Evolutionary conservation across 352 stramenopile species (phyloP).

Genomic region (Phytophthora multivora): DNA sequence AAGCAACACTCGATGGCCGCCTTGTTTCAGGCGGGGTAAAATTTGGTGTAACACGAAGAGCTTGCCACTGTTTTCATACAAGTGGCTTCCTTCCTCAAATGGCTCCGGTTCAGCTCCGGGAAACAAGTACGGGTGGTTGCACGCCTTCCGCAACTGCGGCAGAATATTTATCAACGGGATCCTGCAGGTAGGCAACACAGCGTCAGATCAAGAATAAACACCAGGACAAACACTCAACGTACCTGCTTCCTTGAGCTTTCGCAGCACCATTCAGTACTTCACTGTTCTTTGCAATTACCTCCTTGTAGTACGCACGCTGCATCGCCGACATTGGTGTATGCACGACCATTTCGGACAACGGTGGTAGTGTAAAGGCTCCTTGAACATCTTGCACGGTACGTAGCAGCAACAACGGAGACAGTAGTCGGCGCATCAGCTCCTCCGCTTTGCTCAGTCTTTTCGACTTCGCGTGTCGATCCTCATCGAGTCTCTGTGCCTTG

Average conservation of each 20-base stretch:
- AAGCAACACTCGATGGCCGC: slow-evolving; percentile 87
- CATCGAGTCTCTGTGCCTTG: slow-evolving; percentile 56
- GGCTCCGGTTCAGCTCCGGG: slow-evolving; percentile 72
- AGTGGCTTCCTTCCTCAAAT: slow-evolving; percentile 71
- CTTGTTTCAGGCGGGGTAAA: slow-evolving; percentile 71
- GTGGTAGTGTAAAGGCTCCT: slow-evolving; percentile 66
- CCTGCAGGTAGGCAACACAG: slow-evolving; percentile 26
- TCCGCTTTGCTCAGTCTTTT: slow-evolving; percentile 38
- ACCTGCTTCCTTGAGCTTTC: slow-evolving; percentile 32
- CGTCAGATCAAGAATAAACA: slow-evolving; percentile 3
- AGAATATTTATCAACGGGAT: slow-evolving; percentile 96
- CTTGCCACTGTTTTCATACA: slow-evolving; percentile 83
- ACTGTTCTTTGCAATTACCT: slow-evolving; percentile 72
- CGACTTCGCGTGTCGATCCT: slow-evolving; percentile 23
- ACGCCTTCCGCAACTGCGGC: slow-evolving; percentile 91
- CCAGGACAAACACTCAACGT: slow-evolving; percentile 1
- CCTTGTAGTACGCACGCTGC: slow-evolving; percentile 84
- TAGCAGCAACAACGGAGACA: slow-evolving; percentile 66
- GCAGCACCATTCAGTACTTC: slow-evolving; percentile 53
- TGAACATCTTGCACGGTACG: slow-evolving; percentile 76
- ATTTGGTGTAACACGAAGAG: slow-evolving; percentile 88
- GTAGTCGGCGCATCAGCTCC: slow-evolving; percentile 58
- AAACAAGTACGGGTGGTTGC: slow-evolving; percentile 94
- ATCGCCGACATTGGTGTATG: slow-evolving; percentile 79
- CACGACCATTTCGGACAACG: slow-evolving; percentile 78